Percentiles rank a stretch among this genome's conserved stretches.
These are phyloP conservation scores for Xylariales sp. DNA, from an alignment of 2,329 filamentous ascomycete species.

Conservation along the genomic window DNA sequence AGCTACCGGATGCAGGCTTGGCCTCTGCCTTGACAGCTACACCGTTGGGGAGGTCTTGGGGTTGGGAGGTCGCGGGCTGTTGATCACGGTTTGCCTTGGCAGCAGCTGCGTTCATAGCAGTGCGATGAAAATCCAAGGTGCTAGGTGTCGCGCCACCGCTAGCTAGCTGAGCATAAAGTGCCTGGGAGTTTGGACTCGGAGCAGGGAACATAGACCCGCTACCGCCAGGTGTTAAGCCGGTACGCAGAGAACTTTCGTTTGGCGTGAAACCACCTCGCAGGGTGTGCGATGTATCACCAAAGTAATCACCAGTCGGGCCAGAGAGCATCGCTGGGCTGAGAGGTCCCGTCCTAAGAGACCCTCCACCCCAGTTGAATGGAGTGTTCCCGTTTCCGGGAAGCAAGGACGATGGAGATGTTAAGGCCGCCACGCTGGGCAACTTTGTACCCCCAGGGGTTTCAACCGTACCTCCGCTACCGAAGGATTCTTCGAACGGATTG, in stretches of 20 bases:
- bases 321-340: slow-evolving; percentile 97
- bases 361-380: slow-evolving; percentile 73
- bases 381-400: slow-evolving; percentile 69
- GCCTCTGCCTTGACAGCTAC: slow-evolving; percentile 40
- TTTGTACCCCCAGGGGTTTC: slow-evolving; percentile 82
- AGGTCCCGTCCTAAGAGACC: slow-evolving; percentile 85
- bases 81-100: slow-evolving; percentile 47
- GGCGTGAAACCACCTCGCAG: slow-evolving; percentile 86
- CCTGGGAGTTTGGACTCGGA: slow-evolving; percentile 81
- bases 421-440: slow-evolving; percentile 81
- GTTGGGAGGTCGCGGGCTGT: slow-evolving; percentile 43
- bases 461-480: slow-evolving; percentile 58
- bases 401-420: slow-evolving; percentile 85
- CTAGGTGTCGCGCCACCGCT: slow-evolving; percentile 82
- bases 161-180: slow-evolving; percentile 73
- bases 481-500: slow-evolving; percentile 96
- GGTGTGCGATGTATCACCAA: slow-evolving; percentile 68
- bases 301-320: slow-evolving; percentile 82
- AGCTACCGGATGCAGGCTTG: slow-evolving; percentile 58
- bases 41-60: slow-evolving; percentile 45
- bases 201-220: slow-evolving; percentile 97
- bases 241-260: slow-evolving; percentile 91
- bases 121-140: slow-evolving; percentile 91
- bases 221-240: slow-evolving; percentile 88
- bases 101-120: slow-evolving; percentile 76